Percentiles rank a stretch among this genome's conserved stretches.
These are phyloP conservation scores for Esteya vermicola DNA, from an alignment of 2,329 filamentous ascomycete genomes.

Conservation along the genomic window DNA sequence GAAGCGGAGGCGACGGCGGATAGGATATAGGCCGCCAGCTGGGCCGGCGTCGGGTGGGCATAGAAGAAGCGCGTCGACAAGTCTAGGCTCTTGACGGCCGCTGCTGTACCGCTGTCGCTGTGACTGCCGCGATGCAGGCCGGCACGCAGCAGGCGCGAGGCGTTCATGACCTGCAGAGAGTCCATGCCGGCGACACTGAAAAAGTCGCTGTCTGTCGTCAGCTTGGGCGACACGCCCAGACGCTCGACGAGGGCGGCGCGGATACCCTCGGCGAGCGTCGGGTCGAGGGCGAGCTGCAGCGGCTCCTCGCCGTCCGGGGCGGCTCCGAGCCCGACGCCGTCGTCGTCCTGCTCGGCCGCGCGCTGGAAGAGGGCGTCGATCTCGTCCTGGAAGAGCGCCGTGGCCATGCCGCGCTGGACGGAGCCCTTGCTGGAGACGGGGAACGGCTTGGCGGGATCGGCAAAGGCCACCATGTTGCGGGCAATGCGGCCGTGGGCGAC, in stretches of 20 bases:
- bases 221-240: slow-evolving; percentile 12
- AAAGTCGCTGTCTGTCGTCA: slow-evolving; percentile 21
- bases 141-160: slow-evolving; percentile 20
- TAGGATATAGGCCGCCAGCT: slow-evolving; percentile 19
- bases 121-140: too few species aligned
- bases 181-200: slow-evolving; percentile 24
- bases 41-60: slow-evolving; percentile 20
- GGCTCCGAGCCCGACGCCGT: not conserved
- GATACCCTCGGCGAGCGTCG: slow-evolving; percentile 17
- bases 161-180: slow-evolving; percentile 25
- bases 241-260: slow-evolving; percentile 15
- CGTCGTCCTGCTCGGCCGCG: not conserved
- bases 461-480: slow-evolving; percentile 19
- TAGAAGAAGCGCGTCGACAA: slow-evolving; percentile 25
- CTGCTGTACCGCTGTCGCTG: slow-evolving; percentile 14
- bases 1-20: too few species aligned
- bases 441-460: slow-evolving; percentile 27
- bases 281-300: slow-evolving; percentile 11
- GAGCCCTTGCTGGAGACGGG: slow-evolving; percentile 29
- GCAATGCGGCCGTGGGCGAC: slow-evolving; percentile 31
- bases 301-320: slow-evolving; percentile 4
- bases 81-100: slow-evolving; percentile 15
- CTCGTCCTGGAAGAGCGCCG: slow-evolving; percentile 11
- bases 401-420: slow-evolving; percentile 27
- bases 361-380: slow-evolving; percentile 20